phyloP scores from a whole-genome alignment of 306 rosid genomes.

The Alnus rubra region DNA sequence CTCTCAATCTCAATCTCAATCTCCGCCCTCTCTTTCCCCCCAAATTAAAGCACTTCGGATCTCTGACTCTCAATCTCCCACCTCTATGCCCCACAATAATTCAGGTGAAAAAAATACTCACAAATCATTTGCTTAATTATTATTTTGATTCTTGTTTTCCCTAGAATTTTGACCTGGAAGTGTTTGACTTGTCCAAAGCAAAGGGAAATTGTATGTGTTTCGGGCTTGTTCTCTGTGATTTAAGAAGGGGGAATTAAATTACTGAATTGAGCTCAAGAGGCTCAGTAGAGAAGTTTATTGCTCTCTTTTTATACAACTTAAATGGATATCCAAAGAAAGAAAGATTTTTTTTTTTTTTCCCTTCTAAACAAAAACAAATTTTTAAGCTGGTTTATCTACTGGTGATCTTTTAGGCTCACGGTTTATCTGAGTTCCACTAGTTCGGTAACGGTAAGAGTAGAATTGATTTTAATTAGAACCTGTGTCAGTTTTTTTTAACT shows the following conservation, averaged over 20 bases:
- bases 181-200: background rate
- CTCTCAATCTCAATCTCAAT: constrained; percentile 17
- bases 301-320: background rate
- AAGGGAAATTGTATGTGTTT: background rate
- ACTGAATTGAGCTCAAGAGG: background rate
- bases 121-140: background rate
- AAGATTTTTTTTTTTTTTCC: too few relatives aligned
- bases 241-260: background rate
- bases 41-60: constrained; percentile 61
- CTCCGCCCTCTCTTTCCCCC: constrained; percentile 38
- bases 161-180: background rate
- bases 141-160: background rate
- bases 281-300: background rate
- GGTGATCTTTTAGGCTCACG: background rate
- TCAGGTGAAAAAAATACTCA: constrained; percentile 36
- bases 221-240: background rate
- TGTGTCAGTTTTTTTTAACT: background rate
- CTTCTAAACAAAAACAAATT: too few relatives aligned
- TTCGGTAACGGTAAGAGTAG: background rate
- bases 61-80: constrained; percentile 43
- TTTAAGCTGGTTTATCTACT: background rate
- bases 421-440: background rate
- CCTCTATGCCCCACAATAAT: constrained; percentile 18
- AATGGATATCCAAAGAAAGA: background rate
- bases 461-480: constrained; percentile 10